phyloP scores from a whole-genome alignment of 139 green algal species.

The Deuterostichococcus epilithicus region DNA sequence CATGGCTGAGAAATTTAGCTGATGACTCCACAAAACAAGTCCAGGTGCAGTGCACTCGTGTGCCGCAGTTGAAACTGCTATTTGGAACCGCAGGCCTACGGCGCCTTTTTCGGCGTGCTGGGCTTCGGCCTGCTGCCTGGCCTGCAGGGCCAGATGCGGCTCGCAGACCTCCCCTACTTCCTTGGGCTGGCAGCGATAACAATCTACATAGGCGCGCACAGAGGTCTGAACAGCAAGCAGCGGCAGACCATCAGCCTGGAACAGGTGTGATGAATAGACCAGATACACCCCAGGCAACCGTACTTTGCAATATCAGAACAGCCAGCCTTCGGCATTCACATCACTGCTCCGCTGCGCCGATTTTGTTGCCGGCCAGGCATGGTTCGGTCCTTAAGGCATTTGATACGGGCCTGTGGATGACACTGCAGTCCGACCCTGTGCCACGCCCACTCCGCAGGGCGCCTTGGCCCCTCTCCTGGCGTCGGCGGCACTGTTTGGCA shows the following conservation, averaged over 20 bases:
- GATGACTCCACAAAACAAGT: too few relatives aligned
- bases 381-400: too few relatives aligned
- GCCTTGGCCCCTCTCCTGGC: constrained; percentile 62
- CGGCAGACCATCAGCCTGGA: constrained; percentile 67
- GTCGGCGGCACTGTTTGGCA: constrained; percentile 59
- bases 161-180: constrained; percentile 68
- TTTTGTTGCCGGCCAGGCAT: neutral
- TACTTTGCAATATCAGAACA: too few relatives aligned
- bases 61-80: constrained; percentile 36
- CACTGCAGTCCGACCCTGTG: neutral
- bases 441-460: constrained; percentile 35
- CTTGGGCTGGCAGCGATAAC: constrained; percentile 63
- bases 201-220: constrained; percentile 83
- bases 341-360: neutral
- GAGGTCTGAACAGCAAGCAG: constrained; percentile 49
- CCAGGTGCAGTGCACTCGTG: constrained; percentile 20
- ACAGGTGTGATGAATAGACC: constrained; percentile 26
- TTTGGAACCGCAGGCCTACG: constrained; percentile 28
- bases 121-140: constrained; percentile 26
- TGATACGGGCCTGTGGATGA: neutral
- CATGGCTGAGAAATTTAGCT: too few relatives aligned
- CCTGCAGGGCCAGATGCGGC: neutral
- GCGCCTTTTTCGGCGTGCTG: constrained; percentile 38
- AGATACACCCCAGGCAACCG: neutral
- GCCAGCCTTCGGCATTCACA: too few relatives aligned